Conservation (phyloP, 2,329 filamentous ascomycete genomes). For the Neobulgaria alba region DNA sequence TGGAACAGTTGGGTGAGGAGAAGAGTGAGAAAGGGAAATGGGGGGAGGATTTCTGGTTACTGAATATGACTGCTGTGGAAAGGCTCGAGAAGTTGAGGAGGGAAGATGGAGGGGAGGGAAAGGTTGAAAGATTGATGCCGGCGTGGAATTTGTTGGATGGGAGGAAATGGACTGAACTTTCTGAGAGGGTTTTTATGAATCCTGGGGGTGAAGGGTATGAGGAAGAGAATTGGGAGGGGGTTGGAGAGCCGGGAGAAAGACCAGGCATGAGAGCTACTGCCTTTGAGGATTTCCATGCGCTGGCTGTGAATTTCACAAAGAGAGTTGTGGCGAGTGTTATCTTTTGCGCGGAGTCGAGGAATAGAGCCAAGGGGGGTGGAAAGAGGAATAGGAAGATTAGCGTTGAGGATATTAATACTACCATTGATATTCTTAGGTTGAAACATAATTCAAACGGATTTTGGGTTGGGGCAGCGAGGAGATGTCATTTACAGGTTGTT, state of each 20-base stretch:
- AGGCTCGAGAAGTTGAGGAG: conserved; percentile 17
- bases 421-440: conserved; percentile 45
- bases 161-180: conserved; percentile 53
- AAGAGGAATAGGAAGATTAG: conserved; percentile 24
- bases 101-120: conserved; percentile 19
- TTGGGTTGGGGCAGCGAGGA: conserved; percentile 43
- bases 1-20: conserved; percentile 57
- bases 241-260: conserved; percentile 42
- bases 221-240: conserved; percentile 58
- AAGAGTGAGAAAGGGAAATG: conserved; percentile 50
- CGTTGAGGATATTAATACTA: conserved; percentile 38
- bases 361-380: conserved; percentile 40
- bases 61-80: conserved; percentile 35
- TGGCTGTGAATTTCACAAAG: conserved; percentile 59
- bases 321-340: conserved; percentile 62
- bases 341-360: conserved; percentile 60
- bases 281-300: conserved; percentile 64
- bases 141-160: conserved; percentile 51
- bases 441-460: conserved; percentile 36
- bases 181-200: conserved; percentile 70
- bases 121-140: conserved; percentile 31
- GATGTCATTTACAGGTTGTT: conserved; percentile 43
- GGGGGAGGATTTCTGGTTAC: conserved; percentile 56
- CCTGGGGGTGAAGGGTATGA: conserved; percentile 39
- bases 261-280: conserved; percentile 69